Evolutionary conservation across 2,329 filamentous ascomycete species (phyloP), one percentile per base, ranked within the genome.

Genomic region (Aspergillus versicolor): DNA sequence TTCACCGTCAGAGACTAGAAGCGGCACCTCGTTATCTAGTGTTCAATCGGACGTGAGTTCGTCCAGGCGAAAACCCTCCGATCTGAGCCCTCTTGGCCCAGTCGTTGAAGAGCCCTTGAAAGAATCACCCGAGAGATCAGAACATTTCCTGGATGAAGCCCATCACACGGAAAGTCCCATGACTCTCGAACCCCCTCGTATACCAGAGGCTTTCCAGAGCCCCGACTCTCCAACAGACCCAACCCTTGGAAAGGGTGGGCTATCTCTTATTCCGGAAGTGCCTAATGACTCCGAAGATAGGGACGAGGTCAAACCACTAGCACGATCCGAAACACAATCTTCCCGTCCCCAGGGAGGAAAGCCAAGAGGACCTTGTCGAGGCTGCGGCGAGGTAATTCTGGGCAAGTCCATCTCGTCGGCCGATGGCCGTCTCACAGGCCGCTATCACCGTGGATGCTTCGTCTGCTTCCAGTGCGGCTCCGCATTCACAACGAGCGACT

Each of bases 401-500:
- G 93, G 92, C 19, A 97, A 97, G 76, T 96, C 92, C 1, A 87
- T 99, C 57, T 96, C 93, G 34, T 96, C 92, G 13, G 92, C 92
- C 0, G 94, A 97, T 66, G 94, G 94, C 15, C 88, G 92, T 22
- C 80, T 99, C 22, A 96, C 91, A 0, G 94, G 94, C 9, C 88
- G 92, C 61, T 99, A 96, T 73, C 94, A 99, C 80, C 96, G 95
- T 73, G 84, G 88, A 4, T 99, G 93, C 73, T 97, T 99, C 70
- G 90, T 93, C 11, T 99, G 94, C 81, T 84, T 86, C 4, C 92
- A 89, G 1, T 99, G 94, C 77, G 80, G 81, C 11, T 82, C 87
- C 53, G 88, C 92, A 1, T 99, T 97, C 70, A 81, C 87, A 19
- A 96, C 92, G 0, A 84, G 91, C 1, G 92, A 94, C 58, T 97